These are phyloP conservation scores for Arthrobotrys pseudoclavata DNA, from an alignment of 2,329 filamentous ascomycete species.

Conservation along the genomic window DNA sequence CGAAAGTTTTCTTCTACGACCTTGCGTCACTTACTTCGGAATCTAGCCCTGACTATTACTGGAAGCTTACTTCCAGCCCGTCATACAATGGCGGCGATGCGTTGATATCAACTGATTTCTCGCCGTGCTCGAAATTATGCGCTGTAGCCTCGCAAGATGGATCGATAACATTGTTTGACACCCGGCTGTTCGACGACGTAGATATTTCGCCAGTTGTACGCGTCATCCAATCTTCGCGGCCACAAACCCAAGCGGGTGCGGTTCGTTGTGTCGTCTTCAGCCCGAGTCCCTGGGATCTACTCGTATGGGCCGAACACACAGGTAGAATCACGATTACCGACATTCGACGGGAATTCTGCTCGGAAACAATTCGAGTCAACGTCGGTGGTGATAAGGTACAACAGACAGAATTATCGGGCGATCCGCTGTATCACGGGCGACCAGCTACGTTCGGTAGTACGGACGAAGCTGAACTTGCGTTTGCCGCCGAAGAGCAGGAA, in stretches of 20 bases:
- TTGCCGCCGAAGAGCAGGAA: slow-evolving; percentile 55
- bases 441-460: slow-evolving; percentile 57
- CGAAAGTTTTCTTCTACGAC: slow-evolving; percentile 85
- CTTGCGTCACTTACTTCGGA: slow-evolving; percentile 64
- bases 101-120: slow-evolving; percentile 79
- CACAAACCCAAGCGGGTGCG: slow-evolving; percentile 79
- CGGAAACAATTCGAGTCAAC: slow-evolving; percentile 78
- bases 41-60: slow-evolving; percentile 54
- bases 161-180: slow-evolving; percentile 81
- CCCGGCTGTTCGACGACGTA: slow-evolving; percentile 64
- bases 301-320: slow-evolving; percentile 94
- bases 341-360: slow-evolving; percentile 76
- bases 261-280: slow-evolving; percentile 93
- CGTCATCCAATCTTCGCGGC: slow-evolving; percentile 82
- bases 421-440: slow-evolving; percentile 52
- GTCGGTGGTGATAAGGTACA: slow-evolving; percentile 68
- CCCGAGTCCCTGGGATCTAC: slow-evolving; percentile 86
- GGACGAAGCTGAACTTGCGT: slow-evolving; percentile 48
- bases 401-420: slow-evolving; percentile 62
- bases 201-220: slow-evolving; percentile 77
- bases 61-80: slow-evolving; percentile 61
- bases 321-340: slow-evolving; percentile 81
- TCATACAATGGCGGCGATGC: slow-evolving; percentile 69
- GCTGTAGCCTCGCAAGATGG: slow-evolving; percentile 86
- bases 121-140: slow-evolving; percentile 77